Base-by-base conservation (phyloP, 129 eudicot species). In the Flaveria trinervia region DNA sequence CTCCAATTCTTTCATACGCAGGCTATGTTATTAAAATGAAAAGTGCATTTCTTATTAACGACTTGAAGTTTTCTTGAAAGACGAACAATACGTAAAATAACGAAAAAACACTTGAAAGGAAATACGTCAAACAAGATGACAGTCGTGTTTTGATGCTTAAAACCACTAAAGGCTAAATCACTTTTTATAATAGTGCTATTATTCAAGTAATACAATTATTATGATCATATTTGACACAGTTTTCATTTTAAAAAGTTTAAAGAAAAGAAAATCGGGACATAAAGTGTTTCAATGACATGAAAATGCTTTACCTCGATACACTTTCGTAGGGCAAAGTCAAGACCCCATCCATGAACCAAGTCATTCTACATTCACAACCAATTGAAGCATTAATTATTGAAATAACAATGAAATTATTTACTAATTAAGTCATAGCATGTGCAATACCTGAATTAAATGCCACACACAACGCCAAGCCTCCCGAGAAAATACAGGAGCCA, bases 341-440 rank as follows among this genome's bases (percentile, higher is more conserved):
- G 92, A 62, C 98, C 98, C 98, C 98, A 93, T 80, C 98, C 98
- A 75, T 93, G 98, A 82, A 93, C 89, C 88, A 93, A 83, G 81
- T 93, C 98, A 45, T 93, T 93, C 98, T 93, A 80, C 88, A 87
- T 78, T 46, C 25, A 79, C 33, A 39, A 64, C 46, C 54, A 81
- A 73, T 2, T 49, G 15, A 7, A 70, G 11, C 23, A 30, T 61
- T 61, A 8, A 76, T 18, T 39, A 55, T 26, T 7, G 14, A 72
- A 33, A 14, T 61, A 73, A 16, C 16, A 8, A 14, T 55, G 23
- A 73, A 2, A 14, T 9, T 73, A 22, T 67, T 14, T 1, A 28
- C 15, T 14, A 30, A 15, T 55, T 43, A 25, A 41, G 55, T 33
- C 65, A 46, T 67, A 43, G 65, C 59, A 39, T 64, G 18, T 30